phyloP scores from a whole-genome alignment of 2,329 filamentous ascomycete genomes.

The Microcyclospora pomicola region DNA sequence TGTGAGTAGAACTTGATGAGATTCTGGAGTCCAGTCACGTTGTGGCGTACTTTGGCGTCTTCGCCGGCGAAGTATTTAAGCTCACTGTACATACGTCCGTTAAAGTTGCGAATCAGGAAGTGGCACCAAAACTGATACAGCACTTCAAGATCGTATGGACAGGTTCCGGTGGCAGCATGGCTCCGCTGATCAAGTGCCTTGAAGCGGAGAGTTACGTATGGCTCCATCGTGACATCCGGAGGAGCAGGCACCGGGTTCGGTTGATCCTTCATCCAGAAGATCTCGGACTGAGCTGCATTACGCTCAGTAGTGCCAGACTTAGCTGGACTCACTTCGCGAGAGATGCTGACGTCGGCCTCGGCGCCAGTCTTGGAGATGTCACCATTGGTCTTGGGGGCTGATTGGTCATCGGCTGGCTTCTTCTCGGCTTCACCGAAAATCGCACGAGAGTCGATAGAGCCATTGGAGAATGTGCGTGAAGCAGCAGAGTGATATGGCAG shows the following conservation, averaged over 20 bases:
- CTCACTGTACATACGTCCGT: constrained; percentile 60
- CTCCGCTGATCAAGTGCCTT: constrained; percentile 38
- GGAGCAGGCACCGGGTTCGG: constrained; percentile 30
- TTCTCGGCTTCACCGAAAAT: constrained; percentile 36
- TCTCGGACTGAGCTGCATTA: constrained; percentile 4
- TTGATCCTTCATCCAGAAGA: constrained; percentile 38
- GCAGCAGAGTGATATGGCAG: constrained; percentile 27
- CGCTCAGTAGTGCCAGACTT: constrained; percentile 4
- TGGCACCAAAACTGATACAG: constrained; percentile 65
- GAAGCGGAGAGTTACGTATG: constrained; percentile 34
- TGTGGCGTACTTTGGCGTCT: constrained; percentile 41
- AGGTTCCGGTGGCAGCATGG: constrained; percentile 29
- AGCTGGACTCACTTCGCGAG: constrained; percentile 10
- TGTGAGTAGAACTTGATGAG: constrained; percentile 53
- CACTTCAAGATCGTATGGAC: constrained; percentile 46
- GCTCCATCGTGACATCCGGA: constrained; percentile 33
- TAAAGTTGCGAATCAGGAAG: constrained; percentile 60
- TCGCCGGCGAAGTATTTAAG: constrained; percentile 54
- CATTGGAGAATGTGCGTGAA: constrained; percentile 41
- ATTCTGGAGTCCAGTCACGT: constrained; percentile 44
- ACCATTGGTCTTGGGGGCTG: constrained; percentile 24
- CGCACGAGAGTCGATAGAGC: constrained; percentile 40
- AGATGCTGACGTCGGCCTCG: constrained; percentile 2
- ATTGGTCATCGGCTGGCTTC: constrained; percentile 22
- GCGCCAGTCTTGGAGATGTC: constrained; percentile 17